Base-by-base conservation (phyloP, 345 rosid genomes). In the Dimocarpus longan region DNA sequence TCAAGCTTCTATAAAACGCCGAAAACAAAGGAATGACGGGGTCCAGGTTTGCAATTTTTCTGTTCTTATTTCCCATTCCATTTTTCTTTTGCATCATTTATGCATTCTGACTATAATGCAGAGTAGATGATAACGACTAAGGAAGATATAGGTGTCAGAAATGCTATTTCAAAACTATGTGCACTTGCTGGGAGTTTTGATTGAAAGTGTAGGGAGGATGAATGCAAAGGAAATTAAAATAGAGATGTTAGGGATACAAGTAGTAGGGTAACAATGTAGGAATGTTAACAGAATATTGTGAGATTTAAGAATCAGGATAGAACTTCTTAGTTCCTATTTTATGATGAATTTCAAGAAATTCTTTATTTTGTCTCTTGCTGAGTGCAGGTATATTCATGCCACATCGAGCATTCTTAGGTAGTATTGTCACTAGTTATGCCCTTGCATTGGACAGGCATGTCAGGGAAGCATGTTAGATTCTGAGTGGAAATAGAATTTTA, bases 21-120 rank as follows among this genome's bases (percentile, higher is more conserved):
- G 97, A 82, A 97, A 94, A 83, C 99, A 94, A 86, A 94, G 98
- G 82, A 97, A 97, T 80, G 99, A 97, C 71, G 89, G 93, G 65
- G 71, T 97, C 82, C 98, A 86, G 95, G 99, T 96, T 84, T 73
- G 72, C 26, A 68, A 70, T 66, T 57, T 80, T 66, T 68, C 67
- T 66, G 65, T 43, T 9, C 71, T 22, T 68, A 39, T 28, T 73
- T 21, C 68, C 63, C 32, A n/a, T 68, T 52, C 63, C 32, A n/a
- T 68, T 52, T 64, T 60, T 50, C 18, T 64, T 15, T 57, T 78
- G 9, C 39, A 4, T 32, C 62, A 42, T 76, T 48, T 44, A 48
- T 50, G 37, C 37, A 3, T 66, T 64, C 46, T 22, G 28, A 10
- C 22, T 42, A n/a, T 9, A 60, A 60, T 10, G 12, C 12, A 19